Percentiles rank a stretch among this genome's conserved stretches.
Conservation (phyloP, 768 basidiomycete genomes). For the Russula dissimulans region DNA sequence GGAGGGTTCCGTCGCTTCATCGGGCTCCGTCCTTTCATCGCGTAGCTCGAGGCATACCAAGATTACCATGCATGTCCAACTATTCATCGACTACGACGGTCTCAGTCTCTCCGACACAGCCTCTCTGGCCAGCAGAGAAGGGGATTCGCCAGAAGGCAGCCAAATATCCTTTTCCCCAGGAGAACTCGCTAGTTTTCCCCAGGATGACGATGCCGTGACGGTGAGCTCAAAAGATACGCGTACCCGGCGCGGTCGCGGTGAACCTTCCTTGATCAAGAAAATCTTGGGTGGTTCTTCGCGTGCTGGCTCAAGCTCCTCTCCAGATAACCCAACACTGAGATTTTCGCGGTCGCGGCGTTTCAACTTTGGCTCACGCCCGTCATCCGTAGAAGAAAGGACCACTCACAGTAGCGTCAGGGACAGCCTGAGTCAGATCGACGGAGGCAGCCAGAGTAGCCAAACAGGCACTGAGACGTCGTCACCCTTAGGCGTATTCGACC, state of each 20-base stretch:
- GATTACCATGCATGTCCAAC: slow-evolving; percentile 68
- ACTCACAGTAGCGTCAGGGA: background rate
- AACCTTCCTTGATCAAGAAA: slow-evolving; percentile 27
- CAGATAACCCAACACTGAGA: background rate
- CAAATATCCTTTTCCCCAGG: slow-evolving; percentile 45
- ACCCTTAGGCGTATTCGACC: slow-evolving; percentile 8
- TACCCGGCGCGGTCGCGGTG: background rate
- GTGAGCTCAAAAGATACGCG: slow-evolving; percentile 60
- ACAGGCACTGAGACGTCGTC: background rate
- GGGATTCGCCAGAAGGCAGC: slow-evolving; percentile 55
- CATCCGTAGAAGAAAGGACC: background rate
- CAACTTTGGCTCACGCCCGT: background rate
- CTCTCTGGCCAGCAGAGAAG: slow-evolving; percentile 71
- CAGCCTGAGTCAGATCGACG: background rate
- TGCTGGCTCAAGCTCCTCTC: background rate
- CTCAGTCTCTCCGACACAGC: slow-evolving; percentile 85
- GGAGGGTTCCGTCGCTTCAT: slow-evolving; percentile 60
- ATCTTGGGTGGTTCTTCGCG: slow-evolving; percentile 4
- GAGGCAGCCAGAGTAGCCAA: background rate
- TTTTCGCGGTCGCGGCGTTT: slow-evolving; percentile 12
- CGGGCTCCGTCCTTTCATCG: slow-evolving; percentile 61
- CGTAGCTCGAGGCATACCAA: slow-evolving; percentile 51
- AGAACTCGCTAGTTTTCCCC: slow-evolving; percentile 32
- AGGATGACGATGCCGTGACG: slow-evolving; percentile 68
- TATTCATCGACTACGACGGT: slow-evolving; percentile 84